Evolutionary conservation across 2,329 filamentous ascomycete species (phyloP), one percentile per base, ranked within the genome.

Genomic region (Pseudopithomyces chartarum): DNA sequence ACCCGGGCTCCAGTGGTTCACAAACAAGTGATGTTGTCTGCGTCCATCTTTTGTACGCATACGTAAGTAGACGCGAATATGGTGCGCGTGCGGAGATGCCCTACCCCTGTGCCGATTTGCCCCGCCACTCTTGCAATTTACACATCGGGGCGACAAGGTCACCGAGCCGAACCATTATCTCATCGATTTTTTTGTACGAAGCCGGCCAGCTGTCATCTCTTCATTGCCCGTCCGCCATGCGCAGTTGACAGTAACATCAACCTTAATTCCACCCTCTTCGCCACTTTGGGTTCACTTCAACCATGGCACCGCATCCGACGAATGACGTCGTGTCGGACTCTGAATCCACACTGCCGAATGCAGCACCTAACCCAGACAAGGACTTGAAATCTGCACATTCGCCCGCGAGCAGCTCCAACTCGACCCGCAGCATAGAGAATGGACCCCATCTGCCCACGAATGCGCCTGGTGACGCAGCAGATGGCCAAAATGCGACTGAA

Each of bases 151-250:
- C 26, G 3, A 33, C n/a, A 8, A 17, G 13, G 13, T 15, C 22
- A 29, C 39, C 39, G 50, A 45, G 40, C 50, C 50, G 40, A 45
- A 7, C 15, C 38, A 42, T 51, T 13, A 51, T 42, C 38, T 22
- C 36, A 33, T 42, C 38, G 20, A 40, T 33, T 51, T 50, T 29
- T 40, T 51, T 42, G 36, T 51, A 51, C 48, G 48, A 51, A 43
- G n/a, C n/a, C 17, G 11, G 11, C 48, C 15, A 29, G n/a, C 11
- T 34, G 19, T 42, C 17, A 10, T 15, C 34, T n/a, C 5, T n/a
- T 34, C 7, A 10, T 19, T 17, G n/a, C 38, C n/a, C 11, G 2
- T 17, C 17, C 11, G 22, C 23, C 15, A 33, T 51, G 38, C 23
- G 20, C 26, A 7, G 7, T 43, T 33, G 22, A 33, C 23, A 23